Evolutionary conservation across 2,329 filamentous ascomycete species (phyloP), one percentile per base, ranked within the genome.

Genomic region (Aureobasidium pullulans): DNA sequence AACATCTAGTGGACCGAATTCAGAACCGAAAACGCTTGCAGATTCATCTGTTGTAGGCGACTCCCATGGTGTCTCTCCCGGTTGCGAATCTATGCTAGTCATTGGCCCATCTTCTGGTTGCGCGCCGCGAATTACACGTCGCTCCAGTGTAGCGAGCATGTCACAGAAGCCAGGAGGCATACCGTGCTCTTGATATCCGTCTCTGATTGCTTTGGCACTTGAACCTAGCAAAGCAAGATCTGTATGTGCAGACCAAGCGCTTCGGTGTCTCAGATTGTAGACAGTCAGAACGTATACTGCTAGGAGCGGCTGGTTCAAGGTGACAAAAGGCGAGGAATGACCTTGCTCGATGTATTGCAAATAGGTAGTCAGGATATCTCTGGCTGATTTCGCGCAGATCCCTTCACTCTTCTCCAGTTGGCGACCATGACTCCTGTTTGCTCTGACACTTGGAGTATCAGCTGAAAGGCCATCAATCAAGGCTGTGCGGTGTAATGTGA

Each of bases 401-500:
- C 9, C 34, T 36, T 52, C 19, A 19, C 29, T 39, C 28, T 16
- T 16, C n/a, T 29, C 11, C 3, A 50, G 16, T 15, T 36, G 23
- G 8, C 37, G 57, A 11, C 39, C 23, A 5, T 42, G 19, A 19
- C 2, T 7, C 11, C 2, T 36, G 5, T 2, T 11, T 28, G 6
- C 36, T 32, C 6, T 10, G 19, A 7, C 19, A 8, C 9, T 50
- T 28, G n/a, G 1, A 29, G 10, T 36, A 10, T 43, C 28, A 4
- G 11, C 6, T 3, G 29, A 1, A 11, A 34, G 13, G n/a, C 34
- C 23, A 11, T 13, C 34, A 11, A 52, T 16, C 2, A 59, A 15
- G 10, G 57, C 46, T 13, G 46, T 10, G 8, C 57, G 57, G n/a
- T 59, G 57, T 16, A 59, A n/a, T 2, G 57, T 34, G 16, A 50